Conservation (phyloP, 2,329 filamentous ascomycete species). For the Reticulascus tulasneorum region DNA sequence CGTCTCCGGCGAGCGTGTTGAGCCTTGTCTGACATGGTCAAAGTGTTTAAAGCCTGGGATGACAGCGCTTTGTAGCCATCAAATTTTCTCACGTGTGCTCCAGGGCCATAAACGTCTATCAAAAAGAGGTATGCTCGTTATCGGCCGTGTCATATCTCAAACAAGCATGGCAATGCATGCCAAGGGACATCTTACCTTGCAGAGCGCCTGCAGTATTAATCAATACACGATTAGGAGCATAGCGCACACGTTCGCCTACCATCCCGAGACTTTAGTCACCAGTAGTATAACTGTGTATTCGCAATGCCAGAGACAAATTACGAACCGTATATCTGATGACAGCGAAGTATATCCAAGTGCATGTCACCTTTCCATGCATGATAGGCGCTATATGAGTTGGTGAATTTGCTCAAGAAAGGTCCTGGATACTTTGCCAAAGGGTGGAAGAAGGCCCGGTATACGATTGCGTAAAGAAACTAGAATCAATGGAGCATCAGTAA, state of each 20-base stretch:
- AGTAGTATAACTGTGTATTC: no score
- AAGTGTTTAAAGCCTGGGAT: slow-evolving; percentile 10
- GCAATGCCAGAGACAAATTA: no score
- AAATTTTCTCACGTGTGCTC: slow-evolving; percentile 13
- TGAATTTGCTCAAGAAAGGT: slow-evolving; percentile 28
- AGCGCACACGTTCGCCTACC: slow-evolving; percentile 16
- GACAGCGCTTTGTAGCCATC: slow-evolving; percentile 13
- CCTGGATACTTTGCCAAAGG: slow-evolving; percentile 30
- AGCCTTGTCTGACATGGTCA: slow-evolving; percentile 4
- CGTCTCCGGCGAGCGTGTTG: slow-evolving; percentile 12
- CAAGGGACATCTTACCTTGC: slow-evolving; percentile 2
- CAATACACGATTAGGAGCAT: slow-evolving; percentile 22
- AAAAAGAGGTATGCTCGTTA: not conserved
- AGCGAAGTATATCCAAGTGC: slow-evolving; percentile 27
- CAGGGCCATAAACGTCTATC: slow-evolving; percentile 13
- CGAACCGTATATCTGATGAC: slow-evolving; percentile 29
- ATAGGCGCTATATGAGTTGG: slow-evolving; percentile 24
- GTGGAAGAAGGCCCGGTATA: slow-evolving; percentile 20
- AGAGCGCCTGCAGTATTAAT: slow-evolving; percentile 12
- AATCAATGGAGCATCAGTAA: no score
- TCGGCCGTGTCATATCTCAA: not conserved
- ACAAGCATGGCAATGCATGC: fast-evolving
- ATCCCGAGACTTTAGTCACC: slow-evolving; percentile 2
- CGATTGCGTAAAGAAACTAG: no score
- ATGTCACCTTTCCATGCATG: slow-evolving; percentile 30